Percentiles rank a stretch among this genome's conserved stretches.
Conservation (phyloP, 164 flowering plant genomes). For the Hamamelis virginiana region DNA sequence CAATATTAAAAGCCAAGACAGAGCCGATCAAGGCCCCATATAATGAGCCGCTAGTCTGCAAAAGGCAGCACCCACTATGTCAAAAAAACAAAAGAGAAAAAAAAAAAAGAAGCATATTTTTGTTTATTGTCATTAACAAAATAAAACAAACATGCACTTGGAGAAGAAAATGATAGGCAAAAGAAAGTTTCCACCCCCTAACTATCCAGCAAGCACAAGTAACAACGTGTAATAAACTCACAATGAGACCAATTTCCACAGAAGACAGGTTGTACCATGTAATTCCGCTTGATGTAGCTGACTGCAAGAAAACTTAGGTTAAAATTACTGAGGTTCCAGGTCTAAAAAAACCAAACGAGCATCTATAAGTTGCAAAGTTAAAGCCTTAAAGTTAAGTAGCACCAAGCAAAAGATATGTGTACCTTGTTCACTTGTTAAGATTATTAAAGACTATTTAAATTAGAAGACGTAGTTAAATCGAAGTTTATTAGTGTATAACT, state of each 20-base stretch:
- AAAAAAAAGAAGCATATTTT: not conserved
- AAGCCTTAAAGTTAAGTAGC: not conserved
- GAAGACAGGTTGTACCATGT: slow-evolving; percentile 91
- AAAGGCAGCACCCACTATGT: slow-evolving; percentile 6
- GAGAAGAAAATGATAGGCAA: not conserved
- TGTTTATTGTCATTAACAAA: not conserved
- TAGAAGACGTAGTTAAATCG: too few relatives aligned
- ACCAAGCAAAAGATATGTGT: too few relatives aligned
- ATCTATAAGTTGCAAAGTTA: not conserved
- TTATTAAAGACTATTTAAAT: too few relatives aligned
- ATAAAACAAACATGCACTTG: not conserved
- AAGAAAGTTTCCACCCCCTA: not conserved
- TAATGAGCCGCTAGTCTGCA: slow-evolving; percentile 93
- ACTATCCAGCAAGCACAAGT: not conserved
- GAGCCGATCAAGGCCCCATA: slow-evolving; percentile 98
- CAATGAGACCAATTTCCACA: slow-evolving; percentile 82
- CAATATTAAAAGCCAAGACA: slow-evolving; percentile 70
- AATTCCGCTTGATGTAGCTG: slow-evolving; percentile 71
- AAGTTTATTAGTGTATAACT: too few relatives aligned
- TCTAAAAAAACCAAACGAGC: not conserved
- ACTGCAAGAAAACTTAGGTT: slow-evolving; percentile 44
- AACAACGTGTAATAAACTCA: slow-evolving; percentile 43
- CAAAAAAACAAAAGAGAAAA: too few relatives aligned
- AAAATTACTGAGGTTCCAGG: not conserved
- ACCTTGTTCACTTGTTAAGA: too few relatives aligned